phyloP scores from a whole-genome alignment of 768 basidiomycete genomes.

The Suillus ampliporus region DNA sequence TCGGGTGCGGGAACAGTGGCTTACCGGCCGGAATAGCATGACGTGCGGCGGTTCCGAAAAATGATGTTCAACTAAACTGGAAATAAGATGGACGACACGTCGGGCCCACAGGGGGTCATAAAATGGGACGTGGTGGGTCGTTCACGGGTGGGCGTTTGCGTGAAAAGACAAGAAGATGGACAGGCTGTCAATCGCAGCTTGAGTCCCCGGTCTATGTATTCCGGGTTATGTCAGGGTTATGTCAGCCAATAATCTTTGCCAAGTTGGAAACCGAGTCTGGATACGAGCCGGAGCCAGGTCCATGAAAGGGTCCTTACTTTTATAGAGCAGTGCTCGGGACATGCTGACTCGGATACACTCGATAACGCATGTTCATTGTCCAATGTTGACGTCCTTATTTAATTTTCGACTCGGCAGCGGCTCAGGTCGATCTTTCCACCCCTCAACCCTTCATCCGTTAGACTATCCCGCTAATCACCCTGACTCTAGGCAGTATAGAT shows the following conservation, averaged over 20 bases:
- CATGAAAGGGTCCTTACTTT: background rate
- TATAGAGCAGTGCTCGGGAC: constrained; percentile 1
- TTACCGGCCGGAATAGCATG: constrained; percentile 59
- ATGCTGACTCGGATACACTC: background rate
- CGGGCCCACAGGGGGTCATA: constrained; percentile 12
- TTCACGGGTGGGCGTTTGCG: background rate
- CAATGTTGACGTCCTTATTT: background rate
- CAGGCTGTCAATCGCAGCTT: background rate
- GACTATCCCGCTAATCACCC: background rate
- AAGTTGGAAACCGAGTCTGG: background rate
- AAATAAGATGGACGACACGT: constrained; percentile 12
- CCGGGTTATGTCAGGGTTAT: constrained; percentile 11
- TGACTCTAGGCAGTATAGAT: background rate
- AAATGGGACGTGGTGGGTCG: background rate
- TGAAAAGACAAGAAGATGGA: constrained; percentile 10
- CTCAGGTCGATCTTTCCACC: background rate
- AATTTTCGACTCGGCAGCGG: constrained; percentile 3
- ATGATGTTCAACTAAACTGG: background rate
- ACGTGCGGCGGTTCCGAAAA: constrained; percentile 26
- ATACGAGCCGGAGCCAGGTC: background rate
- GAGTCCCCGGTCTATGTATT: background rate
- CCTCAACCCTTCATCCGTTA: constrained; percentile 5
- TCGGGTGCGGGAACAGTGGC: constrained; percentile 22
- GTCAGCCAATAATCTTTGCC: constrained; percentile 1
- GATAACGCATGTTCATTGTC: constrained; percentile 5